Evolutionary conservation across 441 rosid genomes (phyloP), one percentile per base, ranked within the genome.

Genomic region (Aquilaria agallochum): DNA sequence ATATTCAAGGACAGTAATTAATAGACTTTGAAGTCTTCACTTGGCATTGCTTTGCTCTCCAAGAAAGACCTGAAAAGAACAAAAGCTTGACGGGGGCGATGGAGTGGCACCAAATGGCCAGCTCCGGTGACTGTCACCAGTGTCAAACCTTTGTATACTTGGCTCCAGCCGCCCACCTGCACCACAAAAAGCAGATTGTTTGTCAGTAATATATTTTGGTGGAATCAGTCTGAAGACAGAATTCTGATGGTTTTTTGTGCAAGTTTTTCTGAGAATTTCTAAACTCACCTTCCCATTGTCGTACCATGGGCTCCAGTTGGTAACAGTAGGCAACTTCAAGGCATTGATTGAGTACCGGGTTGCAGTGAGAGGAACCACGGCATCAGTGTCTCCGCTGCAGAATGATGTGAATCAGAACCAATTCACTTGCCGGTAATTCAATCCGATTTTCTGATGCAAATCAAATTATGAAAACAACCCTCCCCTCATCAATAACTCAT

Each of bases 131-230:
- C 88, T 32, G 95, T 84, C 1, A 91, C 94, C 9, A 91, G 74
- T 11, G 96, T 87, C 66, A 94, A 61, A 56, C 98, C 97, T 72
- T 74, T 65, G 73, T 89, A 94, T 36, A 74, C 88, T 84, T 94
- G 97, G 83, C 90, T 81, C 97, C 98, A 94, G 4, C 99, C 97
- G 10, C 96, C 96, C 63, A 91, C 97, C 99, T 94, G 60, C 31
- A 66, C 45, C 46, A 48, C 31, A 50, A 44, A 1, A 51, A 12
- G 30, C 42, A 2, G 13, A 20, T n/a, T 4, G 30, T 11, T 44
- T 15, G 31, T 13, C 13, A 33, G 45, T 3, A 55, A 14, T 11
- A 9, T 12, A 7, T 32, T 14, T 33, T 13, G 36, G 5, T 7
- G 9, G 58, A 8, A 27, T 32, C 33, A 53, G 5, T 5, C 27